A percentile compares a stretch with the other conserved stretches of the same genome.
These are phyloP conservation scores for Aegilops sharonensis DNA, from an alignment of 176 grass and related monocot species.

Conservation along the genomic window DNA sequence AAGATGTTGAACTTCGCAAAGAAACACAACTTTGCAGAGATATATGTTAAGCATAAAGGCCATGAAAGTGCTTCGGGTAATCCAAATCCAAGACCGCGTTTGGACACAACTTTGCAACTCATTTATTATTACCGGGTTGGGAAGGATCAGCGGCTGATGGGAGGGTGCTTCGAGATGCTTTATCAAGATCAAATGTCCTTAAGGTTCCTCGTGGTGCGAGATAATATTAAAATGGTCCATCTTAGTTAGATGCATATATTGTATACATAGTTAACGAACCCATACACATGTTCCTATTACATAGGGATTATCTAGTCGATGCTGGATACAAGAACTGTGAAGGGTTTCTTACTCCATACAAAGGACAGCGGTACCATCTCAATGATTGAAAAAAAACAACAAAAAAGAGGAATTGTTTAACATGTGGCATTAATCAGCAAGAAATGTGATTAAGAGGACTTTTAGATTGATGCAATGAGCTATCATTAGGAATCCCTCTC, in stretches of 20 bases:
- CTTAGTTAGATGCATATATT: not conserved
- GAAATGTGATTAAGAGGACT: not conserved
- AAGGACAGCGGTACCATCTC: not conserved
- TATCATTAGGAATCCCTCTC: not conserved
- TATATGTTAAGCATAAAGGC: not conserved
- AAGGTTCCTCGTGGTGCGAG: not conserved
- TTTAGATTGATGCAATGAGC: not conserved
- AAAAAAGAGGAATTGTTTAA: not conserved
- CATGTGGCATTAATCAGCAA: not conserved
- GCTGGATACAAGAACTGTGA: not conserved
- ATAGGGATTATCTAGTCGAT: not conserved
- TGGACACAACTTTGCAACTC: not conserved
- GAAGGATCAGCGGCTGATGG: not conserved
- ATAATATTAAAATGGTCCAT: not conserved
- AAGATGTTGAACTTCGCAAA: not conserved
- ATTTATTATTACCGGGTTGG: not conserved
- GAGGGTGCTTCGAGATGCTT: not conserved
- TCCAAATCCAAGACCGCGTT: not conserved
- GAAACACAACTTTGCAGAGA: not conserved
- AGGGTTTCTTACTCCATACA: not conserved
- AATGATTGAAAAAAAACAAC: not conserved
- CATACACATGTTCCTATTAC: not conserved
- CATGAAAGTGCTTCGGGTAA: not conserved
- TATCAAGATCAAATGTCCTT: not conserved
- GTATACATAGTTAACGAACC: too few species aligned